Evolutionary conservation across 1,284 basidiomycete species (phyloP), one percentile per base, ranked within the genome.

Genomic region (Apiotrichum mycotoxinovorans): DNA sequence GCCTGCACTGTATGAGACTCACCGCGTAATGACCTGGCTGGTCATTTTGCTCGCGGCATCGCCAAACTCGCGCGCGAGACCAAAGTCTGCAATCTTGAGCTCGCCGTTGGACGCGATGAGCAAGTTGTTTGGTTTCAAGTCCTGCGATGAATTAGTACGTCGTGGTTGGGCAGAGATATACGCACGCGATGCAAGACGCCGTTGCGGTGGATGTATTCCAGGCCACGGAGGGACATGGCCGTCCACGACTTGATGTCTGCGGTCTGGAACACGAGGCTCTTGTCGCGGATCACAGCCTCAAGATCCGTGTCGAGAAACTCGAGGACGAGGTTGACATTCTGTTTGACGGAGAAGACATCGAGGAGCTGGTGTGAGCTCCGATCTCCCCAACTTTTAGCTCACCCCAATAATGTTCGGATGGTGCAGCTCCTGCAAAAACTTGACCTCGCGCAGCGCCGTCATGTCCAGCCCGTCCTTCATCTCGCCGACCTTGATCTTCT

Each of bases 221-320:
- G 81, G 1, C 96, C 96, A 42, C 93, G 85, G 68, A 97, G 87
- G 0, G 90, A 91, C 96, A 98, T 98, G 18, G 89, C 89, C 85
- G 96, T 93, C 96, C 96, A 99, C 67, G 89, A 88, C 78, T 99
- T 99, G 79, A 98, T 95, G 74, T 99, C 95, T 0, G 90, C 89
- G 9, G 91, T 89, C 23, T 93, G 82, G 74, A 98, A 98, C 35
- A 97, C 88, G 50, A 96, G 84, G 2, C 85, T 82, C 45, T 90
- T 84, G 76, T 98, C 94, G 72, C 92, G 92, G 78, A 99, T 97
- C 64, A 98, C 87, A 68, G 91, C 91, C 78, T 99, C 96, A 30
- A 99, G 82, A 77, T 98, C 95, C n/a, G 90, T 94, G 66, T 96
- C 91, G 48, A 98, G 82, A 76, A 95, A 98, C 74, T 99, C 96